Conservation (phyloP, 768 basidiomycete species). For the Hortiboletus campestris region DNA sequence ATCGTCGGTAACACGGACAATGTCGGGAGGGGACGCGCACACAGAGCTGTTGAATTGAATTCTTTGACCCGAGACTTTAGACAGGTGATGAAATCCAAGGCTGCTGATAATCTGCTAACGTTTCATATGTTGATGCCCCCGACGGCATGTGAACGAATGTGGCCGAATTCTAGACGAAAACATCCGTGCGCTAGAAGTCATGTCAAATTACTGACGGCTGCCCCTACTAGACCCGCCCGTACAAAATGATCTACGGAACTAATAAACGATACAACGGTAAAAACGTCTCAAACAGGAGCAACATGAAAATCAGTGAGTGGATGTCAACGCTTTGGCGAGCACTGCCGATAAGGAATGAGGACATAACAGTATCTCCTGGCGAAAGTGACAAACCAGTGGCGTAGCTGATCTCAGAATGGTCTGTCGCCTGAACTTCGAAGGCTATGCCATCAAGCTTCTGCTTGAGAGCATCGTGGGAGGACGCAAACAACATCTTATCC, state of each 20-base stretch:
- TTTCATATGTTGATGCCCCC: neutral
- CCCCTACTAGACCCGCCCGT: neutral
- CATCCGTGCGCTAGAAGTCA: neutral
- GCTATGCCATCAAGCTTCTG: conserved; percentile 72
- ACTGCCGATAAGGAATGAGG: conserved; percentile 12
- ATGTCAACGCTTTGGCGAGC: conserved; percentile 16
- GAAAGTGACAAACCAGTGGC: conserved; percentile 56
- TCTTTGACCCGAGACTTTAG: neutral
- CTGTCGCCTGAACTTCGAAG: conserved; percentile 85
- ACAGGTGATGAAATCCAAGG: conserved; percentile 1
- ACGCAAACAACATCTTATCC: conserved; percentile 91
- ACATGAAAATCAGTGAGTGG: conserved; percentile 13
- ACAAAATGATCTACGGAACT: neutral
- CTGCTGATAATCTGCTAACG: neutral
- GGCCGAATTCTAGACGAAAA: neutral
- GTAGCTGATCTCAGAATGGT: conserved; percentile 66
- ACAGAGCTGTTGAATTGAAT: neutral
- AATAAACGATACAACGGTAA: neutral
- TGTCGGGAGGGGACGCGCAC: conserved; percentile 4
- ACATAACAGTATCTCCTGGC: neutral
- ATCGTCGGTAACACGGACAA: conserved; percentile 16
- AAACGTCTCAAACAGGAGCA: neutral
- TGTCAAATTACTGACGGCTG: neutral
- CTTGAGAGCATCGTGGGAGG: conserved; percentile 80
- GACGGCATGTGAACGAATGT: conserved; percentile 9